Base-by-base conservation (phyloP, 768 basidiomycete species). In the Rubroboletus pulcherrimus region DNA sequence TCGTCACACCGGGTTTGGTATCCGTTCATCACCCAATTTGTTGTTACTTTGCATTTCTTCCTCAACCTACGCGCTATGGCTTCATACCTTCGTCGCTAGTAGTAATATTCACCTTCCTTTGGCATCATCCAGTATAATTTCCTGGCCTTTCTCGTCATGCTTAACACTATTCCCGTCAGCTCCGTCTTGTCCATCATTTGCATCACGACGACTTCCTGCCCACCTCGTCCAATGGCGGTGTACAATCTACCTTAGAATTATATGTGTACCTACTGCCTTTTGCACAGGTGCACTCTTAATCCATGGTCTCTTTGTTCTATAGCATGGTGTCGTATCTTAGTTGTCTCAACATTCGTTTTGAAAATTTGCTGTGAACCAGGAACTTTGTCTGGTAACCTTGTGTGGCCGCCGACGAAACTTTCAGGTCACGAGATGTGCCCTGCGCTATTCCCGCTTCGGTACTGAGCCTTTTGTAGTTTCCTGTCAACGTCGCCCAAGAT, bases 191-290 rank as follows among this genome's bases (percentile, higher is more conserved):
- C 46, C 63, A 62, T 61, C 56, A 57, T 59, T 71, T 55, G 53
- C 70, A 70, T 69, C 57, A 71, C 54, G 63, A 63, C 51, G 57
- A 64, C 43, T 54, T 49, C 43, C 56, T 61, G 53, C 55, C 58
- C 55, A 62, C 61, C 59, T 59, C 66, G 60, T 61, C 50, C 52
- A 57, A 57, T 56, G 60, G 58, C 58, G 63, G 63, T 71, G 70
- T 72, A 73, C 66, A 58, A 68, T 68, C 61, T 73, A 73, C 62
- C 55, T 71, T 70, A 70, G 67, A 63, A 59, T 66, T 66, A 64
- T 61, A 65, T 62, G 60, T 61, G 68, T 68, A 70, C 71, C 69
- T 66, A 71, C 60, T 63, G 66, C 63, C 56, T 67, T 57, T 60
- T 38, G 66, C 67, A 63, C 59, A 63, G 71, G 63, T 66, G 60